Evolutionary conservation across 1,284 basidiomycete genomes (phyloP), one percentile per base, ranked within the genome.

Genomic region (Crocinoboletus sp.): DNA sequence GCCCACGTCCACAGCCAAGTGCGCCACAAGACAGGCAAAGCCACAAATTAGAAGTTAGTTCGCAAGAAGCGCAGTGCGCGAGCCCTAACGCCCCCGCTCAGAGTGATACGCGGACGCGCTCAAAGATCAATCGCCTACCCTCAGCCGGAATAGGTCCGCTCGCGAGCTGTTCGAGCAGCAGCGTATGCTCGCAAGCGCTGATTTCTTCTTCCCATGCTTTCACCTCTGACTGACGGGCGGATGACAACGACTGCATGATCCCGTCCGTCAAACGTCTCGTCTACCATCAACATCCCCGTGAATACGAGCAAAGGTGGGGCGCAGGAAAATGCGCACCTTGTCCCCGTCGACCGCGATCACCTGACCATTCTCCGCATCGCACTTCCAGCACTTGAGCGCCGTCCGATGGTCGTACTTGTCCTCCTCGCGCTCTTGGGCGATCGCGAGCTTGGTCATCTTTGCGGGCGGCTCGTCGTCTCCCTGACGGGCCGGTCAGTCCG

Each of bases 191-290:
- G 71, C 95, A 99, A 3, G 89, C 68, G 0, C 75, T 60, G 24
- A 97, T 86, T 61, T 98, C 95, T 61, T 98, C 95, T 66, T 98
- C 94, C 95, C 96, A 99, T 2, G 94, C 90, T 66, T 97, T 89
- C 46, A 99, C 90, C 61, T 98, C 94, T 1, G 85, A 90, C 60
- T 94, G 88, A 42, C 93, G 88, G 0, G 91, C 86, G 0, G 93
- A 95, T 0, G 92, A 92, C 55, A 93, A 72, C 1, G 92, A 84
- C 2, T 75, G 72, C 80, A 96, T 84, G 45, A 96, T 75, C 0
- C 78, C 82, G n/a, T 81, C 72, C 4, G 83, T 71, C 9, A 94
- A 70, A 0, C 70, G 60, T 44, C 78, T 71, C 39, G 82, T 69
- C 77, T 84, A 50, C 0, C 25, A 6, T n/a, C n/a, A n/a, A n/a